Conservation (phyloP, 129 eudicot genomes). For the Artemisia annua region DNA sequence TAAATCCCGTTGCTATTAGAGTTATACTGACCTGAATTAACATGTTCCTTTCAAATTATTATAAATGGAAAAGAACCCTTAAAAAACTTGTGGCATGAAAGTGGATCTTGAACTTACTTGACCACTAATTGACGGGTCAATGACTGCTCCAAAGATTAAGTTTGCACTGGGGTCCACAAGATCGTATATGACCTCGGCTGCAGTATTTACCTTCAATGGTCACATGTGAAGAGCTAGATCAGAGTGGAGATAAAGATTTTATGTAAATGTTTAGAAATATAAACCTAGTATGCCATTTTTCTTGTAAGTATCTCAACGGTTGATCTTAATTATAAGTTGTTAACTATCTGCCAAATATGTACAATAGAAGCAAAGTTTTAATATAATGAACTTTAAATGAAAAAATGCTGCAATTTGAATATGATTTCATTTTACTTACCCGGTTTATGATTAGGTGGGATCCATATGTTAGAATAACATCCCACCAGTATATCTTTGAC, state of each 20-base stretch:
- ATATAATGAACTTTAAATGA: too few relatives aligned
- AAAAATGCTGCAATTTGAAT: too few relatives aligned
- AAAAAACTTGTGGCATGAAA: background rate
- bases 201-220: conserved; percentile 74
- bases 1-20: conserved; percentile 94
- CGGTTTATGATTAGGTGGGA: too few relatives aligned
- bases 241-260: background rate
- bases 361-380: background rate
- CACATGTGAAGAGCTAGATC: conserved; percentile 10
- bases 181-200: conserved; percentile 93
- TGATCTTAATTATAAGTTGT: background rate
- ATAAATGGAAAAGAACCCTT: background rate
- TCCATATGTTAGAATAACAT: background rate
- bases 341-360: background rate
- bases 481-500: too few relatives aligned
- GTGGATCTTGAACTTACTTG: conserved; percentile 53
- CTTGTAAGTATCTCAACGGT: background rate
- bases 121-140: conserved; percentile 82
- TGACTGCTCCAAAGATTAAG: conserved; percentile 84
- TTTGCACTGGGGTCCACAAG: conserved; percentile 95
- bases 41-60: conserved; percentile 13
- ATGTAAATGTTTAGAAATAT: background rate
- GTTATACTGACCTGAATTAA: conserved; percentile 77
- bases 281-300: background rate
- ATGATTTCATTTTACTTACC: too few relatives aligned